Base-by-base conservation (phyloP, 345 rosid species). In the Salix viminalis region DNA sequence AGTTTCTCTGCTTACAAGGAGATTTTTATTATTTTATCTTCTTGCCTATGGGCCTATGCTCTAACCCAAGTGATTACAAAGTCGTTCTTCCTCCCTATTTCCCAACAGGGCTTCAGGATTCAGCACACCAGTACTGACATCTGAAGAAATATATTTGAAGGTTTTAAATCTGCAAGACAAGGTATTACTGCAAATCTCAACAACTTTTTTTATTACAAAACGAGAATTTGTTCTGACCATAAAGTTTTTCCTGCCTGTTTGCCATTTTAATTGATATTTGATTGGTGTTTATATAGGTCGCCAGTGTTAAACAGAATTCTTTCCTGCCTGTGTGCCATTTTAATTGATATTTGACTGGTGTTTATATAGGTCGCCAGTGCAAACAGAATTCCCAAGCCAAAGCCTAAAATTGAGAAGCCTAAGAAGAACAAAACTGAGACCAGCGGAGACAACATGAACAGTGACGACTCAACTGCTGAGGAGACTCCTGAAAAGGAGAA, bases 321-420 rank as follows among this genome's bases (percentile, higher is more conserved):
- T 32, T 32, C 34, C 34, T 32, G 34, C 34, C 5, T 32, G 6
- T 39, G 44, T 41, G 9, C 78, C 41, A 19, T 69, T 36, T 26
- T 11, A 78, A 15, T 26, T 70, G 48, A 32, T 46, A 5, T 30
- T 44, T 70, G 21, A 36, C 75, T 32, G 64, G 32, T 26, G 41
- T 21, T 71, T 65, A 46, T 72, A n/a, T 65, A 96, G 99, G 94
- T 90, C 14, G 76, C 87, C 2, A 86, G 86, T 36, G 83, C 90
- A 18, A 85, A 86, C 74, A 90, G 74, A 82, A 96, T 96, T 44
- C 95, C 99, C 13, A 93, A 92, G 88, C 99, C 98, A 52, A 96
- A 91, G 85, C 97, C 97, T 18, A 93, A 91, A 83, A 79, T 84
- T 62, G 98, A 91, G 88, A 90, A 95, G 87, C 82, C 88, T 0